A percentile compares a stretch with the other conserved stretches of the same genome.
Conservation (phyloP, 768 basidiomycete genomes). For the Kwoniella mangroviensis region DNA sequence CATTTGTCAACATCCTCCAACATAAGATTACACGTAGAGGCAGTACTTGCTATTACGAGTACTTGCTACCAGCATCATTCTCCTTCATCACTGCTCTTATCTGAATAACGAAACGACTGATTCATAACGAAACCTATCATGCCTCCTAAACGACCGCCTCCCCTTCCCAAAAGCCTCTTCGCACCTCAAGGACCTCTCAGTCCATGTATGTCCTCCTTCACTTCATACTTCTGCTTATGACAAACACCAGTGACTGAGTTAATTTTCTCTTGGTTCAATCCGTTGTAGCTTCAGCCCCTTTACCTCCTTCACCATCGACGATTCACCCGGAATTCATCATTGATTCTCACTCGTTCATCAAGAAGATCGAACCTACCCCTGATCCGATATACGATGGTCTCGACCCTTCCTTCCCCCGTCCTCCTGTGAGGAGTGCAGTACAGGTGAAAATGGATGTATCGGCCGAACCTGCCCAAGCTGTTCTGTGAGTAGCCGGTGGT, state of each 20-base stretch:
- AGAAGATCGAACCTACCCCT: conserved; percentile 7
- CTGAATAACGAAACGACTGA: background rate
- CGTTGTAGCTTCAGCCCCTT: conserved; percentile 42
- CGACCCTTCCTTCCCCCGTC: conserved; percentile 24
- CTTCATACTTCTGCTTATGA: background rate
- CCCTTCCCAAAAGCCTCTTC: conserved; percentile 42
- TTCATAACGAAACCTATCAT: conserved; percentile 20
- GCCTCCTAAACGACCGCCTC: conserved; percentile 47
- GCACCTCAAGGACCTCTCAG: conserved; percentile 39
- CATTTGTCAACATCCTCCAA: too few species aligned
- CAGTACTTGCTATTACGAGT: too few species aligned
- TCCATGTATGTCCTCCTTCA: conserved; percentile 34
- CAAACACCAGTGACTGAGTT: background rate
- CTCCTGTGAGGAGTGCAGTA: conserved; percentile 34
- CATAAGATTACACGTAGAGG: too few species aligned
- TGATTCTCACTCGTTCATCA: conserved; percentile 44
- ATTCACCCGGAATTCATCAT: conserved; percentile 47
- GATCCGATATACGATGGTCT: conserved; percentile 31
- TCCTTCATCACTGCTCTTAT: background rate
- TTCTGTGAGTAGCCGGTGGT: conserved; percentile 20
- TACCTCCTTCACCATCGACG: conserved; percentile 37
- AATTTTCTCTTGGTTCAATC: background rate
- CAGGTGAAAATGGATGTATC: conserved; percentile 40
- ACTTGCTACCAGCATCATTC: too few species aligned
- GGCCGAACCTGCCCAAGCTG: conserved; percentile 29